Percentiles rank a stretch among this genome's conserved stretches.
Evolutionary conservation across 2,329 filamentous ascomycete genomes (phyloP).

Genomic region (Penicillium sp.): DNA sequence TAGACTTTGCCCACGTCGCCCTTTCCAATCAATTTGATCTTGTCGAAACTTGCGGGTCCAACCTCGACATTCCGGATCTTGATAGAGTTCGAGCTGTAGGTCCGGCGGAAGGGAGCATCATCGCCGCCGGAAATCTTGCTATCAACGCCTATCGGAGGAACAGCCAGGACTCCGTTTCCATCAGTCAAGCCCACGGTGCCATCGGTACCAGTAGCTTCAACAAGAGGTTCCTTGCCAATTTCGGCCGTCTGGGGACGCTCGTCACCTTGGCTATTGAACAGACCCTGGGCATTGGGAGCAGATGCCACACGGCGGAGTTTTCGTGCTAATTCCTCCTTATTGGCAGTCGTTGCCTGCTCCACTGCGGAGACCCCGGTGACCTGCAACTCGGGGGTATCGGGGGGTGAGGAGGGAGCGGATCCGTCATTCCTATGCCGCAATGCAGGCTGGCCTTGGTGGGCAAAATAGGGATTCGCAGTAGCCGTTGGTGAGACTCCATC

Average conservation of each 20-base stretch:
- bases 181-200: conserved; percentile 60
- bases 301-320: conserved; percentile 94
- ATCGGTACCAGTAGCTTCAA: conserved; percentile 59
- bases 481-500: conserved; percentile 89
- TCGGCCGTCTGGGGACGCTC: conserved; percentile 84
- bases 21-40: conserved; percentile 99
- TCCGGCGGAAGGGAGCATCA: conserved; percentile 80
- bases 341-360: conserved; percentile 72
- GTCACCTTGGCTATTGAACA: conserved; percentile 70
- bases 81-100: conserved; percentile 99
- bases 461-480: conserved; percentile 95
- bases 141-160: conserved; percentile 51
- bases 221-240: conserved; percentile 78
- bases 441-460: conserved; percentile 90
- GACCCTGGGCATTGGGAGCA: conserved; percentile 92
- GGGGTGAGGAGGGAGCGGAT: conserved; percentile 89
- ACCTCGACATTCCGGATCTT: conserved; percentile 98
- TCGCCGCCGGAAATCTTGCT: conserved; percentile 69
- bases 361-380: conserved; percentile 69
- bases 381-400: conserved; percentile 82
- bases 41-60: conserved; percentile 93
- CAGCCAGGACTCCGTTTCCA: conserved; percentile 33
- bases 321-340: conserved; percentile 91
- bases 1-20: conserved; percentile 99
- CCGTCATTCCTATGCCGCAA: conserved; percentile 93